Base-by-base conservation (phyloP, 768 basidiomycete genomes). In the Rickenella mellea region DNA sequence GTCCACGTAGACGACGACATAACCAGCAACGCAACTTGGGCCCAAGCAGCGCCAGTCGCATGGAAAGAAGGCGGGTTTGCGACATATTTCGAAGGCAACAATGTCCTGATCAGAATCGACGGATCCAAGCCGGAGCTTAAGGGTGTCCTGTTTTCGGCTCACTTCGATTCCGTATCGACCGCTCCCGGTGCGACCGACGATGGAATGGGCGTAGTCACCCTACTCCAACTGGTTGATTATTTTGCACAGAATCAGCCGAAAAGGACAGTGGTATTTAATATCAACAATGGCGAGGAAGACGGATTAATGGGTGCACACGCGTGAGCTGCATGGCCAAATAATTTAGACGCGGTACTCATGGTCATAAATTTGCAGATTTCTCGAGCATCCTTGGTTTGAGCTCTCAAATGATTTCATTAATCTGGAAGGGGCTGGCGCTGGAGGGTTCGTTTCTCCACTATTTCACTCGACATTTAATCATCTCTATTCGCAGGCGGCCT, bases 231-330 rank as follows among this genome's bases (percentile, higher is more conserved):
- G 49, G 62, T 84, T 27, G 62, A 76, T 29, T 71, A 76, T 48
- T 55, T 66, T 25, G 53, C 62, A 6, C 58, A 61, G 42, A 64
- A 77, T 29, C 63, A 68, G 6, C 74, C 74, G 1, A 59, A 62
- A 30, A 68, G 77, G 28, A 83, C 83, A 0, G 79, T 80, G 5
- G 60, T 91, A 3, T 87, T 90, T 66, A 86, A 89, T 51, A 72
- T 87, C 56, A 91, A 91, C 57, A 89, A 90, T 46, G 87, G 81
- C 1, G 88, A 90, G 54, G 87, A 91, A 51, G 77, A 85, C 55
- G 73, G 78, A 26, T 56, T 89, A 48, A 71, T 80, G 46, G 87
- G 87, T 19, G 80, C 85, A 6, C 78, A 78, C 53, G 65, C 69
- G 73, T 85, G 56, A 48, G 66, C 58, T 57, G 5, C 8, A 10